Conservation (phyloP, 345 rosid species). For the Populus deltoides region DNA sequence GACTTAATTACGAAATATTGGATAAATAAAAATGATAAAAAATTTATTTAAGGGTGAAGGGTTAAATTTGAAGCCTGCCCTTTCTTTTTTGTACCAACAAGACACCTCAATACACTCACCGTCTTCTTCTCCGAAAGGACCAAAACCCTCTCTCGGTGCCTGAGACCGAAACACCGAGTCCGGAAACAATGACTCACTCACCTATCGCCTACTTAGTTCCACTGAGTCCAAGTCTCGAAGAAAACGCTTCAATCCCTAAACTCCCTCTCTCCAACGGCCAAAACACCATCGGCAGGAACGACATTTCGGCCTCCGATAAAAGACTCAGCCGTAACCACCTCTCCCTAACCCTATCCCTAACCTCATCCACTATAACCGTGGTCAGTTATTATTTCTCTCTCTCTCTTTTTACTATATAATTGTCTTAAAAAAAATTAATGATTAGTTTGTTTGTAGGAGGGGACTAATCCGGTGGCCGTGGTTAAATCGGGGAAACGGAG, state of each 20-base stretch:
- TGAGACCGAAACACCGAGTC: too few species aligned
- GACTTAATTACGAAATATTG: too few species aligned
- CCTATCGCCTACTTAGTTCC: constrained; percentile 56
- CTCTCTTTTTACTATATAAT: neutral
- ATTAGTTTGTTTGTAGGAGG: constrained; percentile 43
- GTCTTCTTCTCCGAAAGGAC: neutral
- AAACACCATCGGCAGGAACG: constrained; percentile 64
- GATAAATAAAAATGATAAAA: too few species aligned
- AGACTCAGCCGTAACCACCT: constrained; percentile 89
- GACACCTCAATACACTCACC: neutral
- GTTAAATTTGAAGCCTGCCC: too few species aligned
- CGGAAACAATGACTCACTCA: too few species aligned
- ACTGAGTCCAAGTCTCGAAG: constrained; percentile 46
- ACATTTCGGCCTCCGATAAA: constrained; percentile 55
- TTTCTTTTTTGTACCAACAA: too few species aligned
- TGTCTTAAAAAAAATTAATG: neutral
- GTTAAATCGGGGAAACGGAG: constrained; percentile 57
- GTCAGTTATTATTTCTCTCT: constrained; percentile 26
- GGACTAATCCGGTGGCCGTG: constrained; percentile 71
- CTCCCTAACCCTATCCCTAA: constrained; percentile 46
- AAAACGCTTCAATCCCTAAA: constrained; percentile 49
- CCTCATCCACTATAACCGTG: constrained; percentile 54
- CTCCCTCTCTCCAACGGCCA: constrained; percentile 52
- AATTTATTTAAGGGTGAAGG: too few species aligned
- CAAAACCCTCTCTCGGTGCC: too few species aligned